Conservation (phyloP, 805 yeast genomes). For the Barnettozyma populi region DNA sequence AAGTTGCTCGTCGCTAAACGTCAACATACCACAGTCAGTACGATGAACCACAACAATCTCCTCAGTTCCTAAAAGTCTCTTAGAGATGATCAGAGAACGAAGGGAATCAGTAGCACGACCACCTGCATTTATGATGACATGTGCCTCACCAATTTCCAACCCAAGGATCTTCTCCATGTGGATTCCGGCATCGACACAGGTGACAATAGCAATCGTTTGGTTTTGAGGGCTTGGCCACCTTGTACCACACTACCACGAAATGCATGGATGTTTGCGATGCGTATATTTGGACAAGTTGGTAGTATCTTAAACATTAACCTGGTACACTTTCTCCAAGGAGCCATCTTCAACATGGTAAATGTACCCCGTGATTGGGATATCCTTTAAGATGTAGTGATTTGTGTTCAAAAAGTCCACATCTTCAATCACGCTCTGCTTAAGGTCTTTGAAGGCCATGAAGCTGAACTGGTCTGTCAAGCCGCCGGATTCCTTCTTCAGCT, state of each 20-base stretch:
- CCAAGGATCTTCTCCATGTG: conserved; percentile 7
- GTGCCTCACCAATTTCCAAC: conserved; percentile 38
- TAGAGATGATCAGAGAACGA: conserved; percentile 35
- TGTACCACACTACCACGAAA: too few relatives aligned
- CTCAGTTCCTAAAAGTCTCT: conserved; percentile 34
- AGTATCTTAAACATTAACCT: neutral
- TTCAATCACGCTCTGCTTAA: conserved; percentile 30
- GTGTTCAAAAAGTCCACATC: conserved; percentile 30
- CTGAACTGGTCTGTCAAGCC: conserved; percentile 12
- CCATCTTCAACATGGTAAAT: conserved; percentile 36
- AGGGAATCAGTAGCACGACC: conserved; percentile 38
- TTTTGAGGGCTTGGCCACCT: too few relatives aligned
- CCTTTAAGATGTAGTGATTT: conserved; percentile 27
- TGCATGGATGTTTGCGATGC: too few relatives aligned
- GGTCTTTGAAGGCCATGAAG: conserved; percentile 15
- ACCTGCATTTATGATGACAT: conserved; percentile 40
- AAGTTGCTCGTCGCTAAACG: conserved; percentile 31
- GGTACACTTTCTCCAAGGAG: conserved; percentile 21
- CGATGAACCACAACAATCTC: conserved; percentile 37
- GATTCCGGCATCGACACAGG: conserved; percentile 25
- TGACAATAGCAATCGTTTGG: conserved; percentile 31
- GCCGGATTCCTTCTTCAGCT: conserved; percentile 29
- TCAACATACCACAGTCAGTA: conserved; percentile 41
- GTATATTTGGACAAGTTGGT: too few relatives aligned
- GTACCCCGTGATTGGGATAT: conserved; percentile 36